Evolutionary conservation across 1,284 basidiomycete species (phyloP), one percentile per base, ranked within the genome.

Genomic region (Thecaphora thlaspeos): DNA sequence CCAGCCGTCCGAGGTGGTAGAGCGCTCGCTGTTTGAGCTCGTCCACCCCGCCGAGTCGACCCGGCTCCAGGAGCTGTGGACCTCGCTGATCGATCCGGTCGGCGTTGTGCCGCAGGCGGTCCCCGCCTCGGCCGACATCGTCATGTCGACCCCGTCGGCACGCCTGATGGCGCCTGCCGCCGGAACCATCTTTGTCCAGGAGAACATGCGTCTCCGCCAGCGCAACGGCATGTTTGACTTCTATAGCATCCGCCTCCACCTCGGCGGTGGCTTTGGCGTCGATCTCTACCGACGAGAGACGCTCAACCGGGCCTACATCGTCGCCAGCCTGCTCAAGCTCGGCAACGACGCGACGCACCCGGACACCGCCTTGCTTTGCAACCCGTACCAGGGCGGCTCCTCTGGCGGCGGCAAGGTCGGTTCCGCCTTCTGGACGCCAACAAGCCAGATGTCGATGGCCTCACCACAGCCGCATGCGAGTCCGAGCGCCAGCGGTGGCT

Each of bases 161-260:
- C 48, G 55, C 1, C 56, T 71, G 11, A 58, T 69, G 66, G 48
- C 48, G 19, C 69, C 67, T 2, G 69, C 69, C 11, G 46, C 55
- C 14, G 69, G 69, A 19, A 71, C 69, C 38, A 64, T 69, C 53
- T 71, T 63, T 50, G 55, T 66, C 24, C 58, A 69, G 49, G 67
- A 71, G 17, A 55, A 60, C 46, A 55, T 71, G 51, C 62, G 67
- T 24, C 39, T 71, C 12, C 58, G 62, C 22, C 62, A 60, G 43
- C 48, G 61, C 24, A 64, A 54, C 28, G 60, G 66, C 12, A 57
- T 63, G 54, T 71, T 48, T 30, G 66, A 65, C 28, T 62, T 66
- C 19, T 69, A 63, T 55, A 64, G 60, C 42, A 56, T 71, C 3
- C 62, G 67, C 17, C 43, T 71, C 23, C 67, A 71, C 44, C 51